Evolutionary conservation across 495 filamentous ascomycete species (phyloP), one percentile per base, ranked within the genome.

Genomic region (Podospora anserina): DNA sequence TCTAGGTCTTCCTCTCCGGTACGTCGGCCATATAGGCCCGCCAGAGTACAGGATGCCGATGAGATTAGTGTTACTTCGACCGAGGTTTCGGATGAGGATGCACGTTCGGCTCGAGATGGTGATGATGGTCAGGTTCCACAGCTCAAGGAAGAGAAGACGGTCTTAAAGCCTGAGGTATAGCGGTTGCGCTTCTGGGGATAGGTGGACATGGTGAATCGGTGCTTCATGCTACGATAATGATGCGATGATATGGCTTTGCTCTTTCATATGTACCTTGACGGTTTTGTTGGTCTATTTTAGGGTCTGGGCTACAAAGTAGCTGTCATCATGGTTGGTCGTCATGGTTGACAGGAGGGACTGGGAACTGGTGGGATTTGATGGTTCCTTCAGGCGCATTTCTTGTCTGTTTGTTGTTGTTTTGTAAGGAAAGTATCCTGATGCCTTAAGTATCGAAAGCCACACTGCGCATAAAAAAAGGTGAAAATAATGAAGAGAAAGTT

Each of bases 31-130:
- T 49, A 49, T 13, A 11, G 39, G 9, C 39, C 39, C 13, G 39
- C 59, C 59, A 2, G 26, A 30, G 59, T 61, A 11, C 6, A 61
- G 59, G 59, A 61, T 61, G 26, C 20, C 16, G 59, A 61, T 28
- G 59, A 60, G 11, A 0, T 61, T 13, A 61, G 27, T 30, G 59
- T 28, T 18, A 27, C 59, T 18, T 23, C 59, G 16, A 61, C 59
- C 5, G 59, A 61, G 20, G 16, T 61, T 20, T 58, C 56, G 0
- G 19, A 61, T 16, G 26, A 11, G 3, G 26, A 61, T 61, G 59
- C 39, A 11, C 39, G 23, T 5, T 61, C 59, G 7, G 5, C 18
- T 61, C 23, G 26, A 5, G 13, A 27, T 9, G 56, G 4, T 20
- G 9, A 58, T 58, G 59, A 30, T 32, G 59, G 2, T 32, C 59